Conservation (phyloP, 306 rosid genomes). For the Mucuna pruriens region DNA sequence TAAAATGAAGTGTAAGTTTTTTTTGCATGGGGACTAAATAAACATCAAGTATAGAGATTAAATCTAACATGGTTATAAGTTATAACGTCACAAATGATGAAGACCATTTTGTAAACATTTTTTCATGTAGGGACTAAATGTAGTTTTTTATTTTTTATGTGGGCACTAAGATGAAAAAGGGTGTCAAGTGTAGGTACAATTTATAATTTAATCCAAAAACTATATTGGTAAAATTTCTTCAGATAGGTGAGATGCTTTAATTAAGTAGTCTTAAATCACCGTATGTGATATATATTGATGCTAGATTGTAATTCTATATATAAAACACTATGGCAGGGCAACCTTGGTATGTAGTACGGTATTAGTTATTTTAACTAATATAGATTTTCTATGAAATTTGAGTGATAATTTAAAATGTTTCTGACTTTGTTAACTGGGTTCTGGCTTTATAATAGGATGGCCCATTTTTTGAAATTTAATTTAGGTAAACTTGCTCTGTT, state of each 20-base stretch:
- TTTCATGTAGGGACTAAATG: not conserved
- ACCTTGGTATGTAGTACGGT: conserved; percentile 10
- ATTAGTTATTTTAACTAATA: conserved; percentile 29
- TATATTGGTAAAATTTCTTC: conserved; percentile 1
- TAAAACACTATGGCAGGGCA: conserved; percentile 17
- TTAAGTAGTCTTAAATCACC: conserved; percentile 30
- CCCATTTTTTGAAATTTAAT: not conserved
- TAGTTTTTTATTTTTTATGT: not conserved
- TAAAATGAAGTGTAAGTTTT: not conserved
- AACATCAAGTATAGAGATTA: not conserved
- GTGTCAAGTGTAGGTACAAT: not conserved
- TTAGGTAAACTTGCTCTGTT: not conserved
- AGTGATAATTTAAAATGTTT: not conserved
- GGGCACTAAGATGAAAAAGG: not conserved
- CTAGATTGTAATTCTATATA: not conserved
- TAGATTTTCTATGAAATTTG: not conserved
- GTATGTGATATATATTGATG: conserved; percentile 27
- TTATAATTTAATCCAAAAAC: conserved; percentile 1
- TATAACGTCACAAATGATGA: not conserved
- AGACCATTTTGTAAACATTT: not conserved
- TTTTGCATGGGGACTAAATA: not conserved
- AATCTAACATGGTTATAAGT: not conserved
- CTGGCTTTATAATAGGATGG: conserved; percentile 28
- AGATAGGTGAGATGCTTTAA: conserved; percentile 2
- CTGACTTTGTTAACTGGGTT: conserved; percentile 12